Conservation (phyloP, 495 filamentous ascomycete genomes). For the Aspergillus steynii region DNA sequence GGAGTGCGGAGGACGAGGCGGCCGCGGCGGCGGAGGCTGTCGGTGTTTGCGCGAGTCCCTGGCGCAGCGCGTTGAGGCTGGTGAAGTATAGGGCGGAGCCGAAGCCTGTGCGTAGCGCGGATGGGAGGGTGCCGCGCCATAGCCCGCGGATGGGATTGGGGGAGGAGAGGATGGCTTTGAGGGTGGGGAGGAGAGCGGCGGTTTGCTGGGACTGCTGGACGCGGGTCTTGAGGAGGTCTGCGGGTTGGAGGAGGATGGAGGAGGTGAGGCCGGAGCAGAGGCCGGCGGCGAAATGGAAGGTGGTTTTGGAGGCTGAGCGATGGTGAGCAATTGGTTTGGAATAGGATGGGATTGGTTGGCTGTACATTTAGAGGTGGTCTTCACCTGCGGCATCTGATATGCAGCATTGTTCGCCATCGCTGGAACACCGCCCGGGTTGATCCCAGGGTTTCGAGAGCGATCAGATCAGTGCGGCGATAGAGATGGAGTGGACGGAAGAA, state of each 20-base stretch:
- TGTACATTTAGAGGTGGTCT: constrained; percentile 35
- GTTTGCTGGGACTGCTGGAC: constrained; percentile 67
- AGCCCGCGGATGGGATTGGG: constrained; percentile 68
- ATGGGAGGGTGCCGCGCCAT: constrained; percentile 93
- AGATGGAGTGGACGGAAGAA: not conserved
- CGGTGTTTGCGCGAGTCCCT: constrained; percentile 56
- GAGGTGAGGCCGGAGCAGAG: constrained; percentile 83
- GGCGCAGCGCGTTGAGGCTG: constrained; percentile 77
- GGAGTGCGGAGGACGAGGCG: constrained; percentile 69
- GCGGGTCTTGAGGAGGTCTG: constrained; percentile 94
- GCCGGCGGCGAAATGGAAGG: constrained; percentile 87
- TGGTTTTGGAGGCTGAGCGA: constrained; percentile 43
- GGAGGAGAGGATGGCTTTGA: constrained; percentile 66
- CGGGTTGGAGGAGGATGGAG: constrained; percentile 88
- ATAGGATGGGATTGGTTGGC: not conserved
- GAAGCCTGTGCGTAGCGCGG: constrained; percentile 86
- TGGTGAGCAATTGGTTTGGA: constrained; percentile 2
- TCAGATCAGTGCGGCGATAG: not conserved
- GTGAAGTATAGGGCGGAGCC: constrained; percentile 96
- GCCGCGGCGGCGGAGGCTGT: constrained; percentile 23
- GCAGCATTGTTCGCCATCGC: constrained; percentile 41
- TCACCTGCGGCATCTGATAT: constrained; percentile 35
- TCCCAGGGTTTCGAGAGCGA: constrained; percentile 2
- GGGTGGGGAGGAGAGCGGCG: constrained; percentile 64
- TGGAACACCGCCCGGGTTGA: constrained; percentile 6